A percentile compares a stretch with the other conserved stretches of the same genome.
These are phyloP conservation scores for Rhodotorula sp. DNA, from an alignment of 1,284 basidiomycete species.

Conservation along the genomic window DNA sequence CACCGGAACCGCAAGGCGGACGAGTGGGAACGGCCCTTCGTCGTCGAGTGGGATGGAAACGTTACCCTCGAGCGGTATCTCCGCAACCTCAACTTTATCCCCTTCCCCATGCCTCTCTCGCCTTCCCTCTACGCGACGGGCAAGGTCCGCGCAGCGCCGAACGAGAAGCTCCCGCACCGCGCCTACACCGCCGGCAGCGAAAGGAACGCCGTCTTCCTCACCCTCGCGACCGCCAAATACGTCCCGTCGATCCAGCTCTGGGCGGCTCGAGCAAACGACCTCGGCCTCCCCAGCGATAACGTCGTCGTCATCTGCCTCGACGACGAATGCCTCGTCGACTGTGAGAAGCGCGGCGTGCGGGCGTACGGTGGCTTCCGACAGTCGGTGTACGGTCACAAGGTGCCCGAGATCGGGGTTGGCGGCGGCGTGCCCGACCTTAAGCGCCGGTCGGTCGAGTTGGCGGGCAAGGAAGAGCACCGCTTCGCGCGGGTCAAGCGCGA, in stretches of 20 bases:
- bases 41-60: neutral
- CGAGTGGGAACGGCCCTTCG: neutral
- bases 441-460: neutral
- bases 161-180: neutral
- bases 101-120: neutral
- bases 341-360: conserved; percentile 1
- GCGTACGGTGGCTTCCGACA: conserved; percentile 2
- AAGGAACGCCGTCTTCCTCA: neutral
- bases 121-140: neutral
- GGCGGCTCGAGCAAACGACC: neutral
- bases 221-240: neutral
- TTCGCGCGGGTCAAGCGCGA: neutral
- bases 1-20: no score
- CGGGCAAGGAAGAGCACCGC: neutral
- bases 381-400: neutral
- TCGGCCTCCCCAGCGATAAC: neutral
- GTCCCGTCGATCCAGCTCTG: neutral
- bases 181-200: neutral
- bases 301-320: conserved; percentile 4
- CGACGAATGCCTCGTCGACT: neutral
- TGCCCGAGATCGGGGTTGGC: neutral
- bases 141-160: neutral
- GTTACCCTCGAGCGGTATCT: neutral
- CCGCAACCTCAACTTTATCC: neutral
- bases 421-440: no score